These are phyloP conservation scores for Nicotiana attenuata DNA, from an alignment of 257 asterid genomes.

Conservation along the genomic window DNA sequence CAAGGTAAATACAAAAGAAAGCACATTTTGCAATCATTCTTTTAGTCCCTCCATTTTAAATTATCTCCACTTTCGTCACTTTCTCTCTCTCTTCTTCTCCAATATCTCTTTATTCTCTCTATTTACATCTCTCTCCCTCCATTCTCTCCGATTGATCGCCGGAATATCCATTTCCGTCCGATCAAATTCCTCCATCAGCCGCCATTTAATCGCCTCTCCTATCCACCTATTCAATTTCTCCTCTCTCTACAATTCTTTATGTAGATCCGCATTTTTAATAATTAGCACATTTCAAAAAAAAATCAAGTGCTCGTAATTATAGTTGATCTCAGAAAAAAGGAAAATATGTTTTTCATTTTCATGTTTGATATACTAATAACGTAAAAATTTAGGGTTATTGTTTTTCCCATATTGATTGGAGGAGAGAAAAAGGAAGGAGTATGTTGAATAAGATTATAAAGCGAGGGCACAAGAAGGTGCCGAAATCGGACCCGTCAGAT, in stretches of 20 bases:
- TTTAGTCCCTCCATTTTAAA: background rate
- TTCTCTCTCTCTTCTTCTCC: background rate
- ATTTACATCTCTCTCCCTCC: slow-evolving; percentile 1
- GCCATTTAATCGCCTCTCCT: background rate
- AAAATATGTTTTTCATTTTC: background rate
- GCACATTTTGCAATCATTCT: background rate
- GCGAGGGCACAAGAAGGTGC: slow-evolving; percentile 7
- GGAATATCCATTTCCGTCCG: background rate
- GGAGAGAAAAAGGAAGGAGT: background rate
- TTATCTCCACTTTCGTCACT: background rate
- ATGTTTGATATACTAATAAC: background rate
- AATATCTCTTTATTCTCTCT: background rate
- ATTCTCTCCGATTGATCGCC: slow-evolving; percentile 5
- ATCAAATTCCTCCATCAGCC: background rate
- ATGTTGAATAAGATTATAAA: slow-evolving; percentile 9
- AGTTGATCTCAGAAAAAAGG: background rate
- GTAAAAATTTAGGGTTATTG: background rate
- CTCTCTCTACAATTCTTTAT: background rate
- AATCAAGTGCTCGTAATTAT: background rate
- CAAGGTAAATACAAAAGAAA: no score
- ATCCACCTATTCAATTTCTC: background rate
- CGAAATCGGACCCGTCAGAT: background rate
- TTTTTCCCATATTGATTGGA: background rate
- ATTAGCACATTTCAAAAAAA: background rate
- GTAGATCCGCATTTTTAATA: background rate